These are phyloP conservation scores for Barnettozyma wickerhamii DNA, from an alignment of 805 yeast genomes.

Conservation along the genomic window DNA sequence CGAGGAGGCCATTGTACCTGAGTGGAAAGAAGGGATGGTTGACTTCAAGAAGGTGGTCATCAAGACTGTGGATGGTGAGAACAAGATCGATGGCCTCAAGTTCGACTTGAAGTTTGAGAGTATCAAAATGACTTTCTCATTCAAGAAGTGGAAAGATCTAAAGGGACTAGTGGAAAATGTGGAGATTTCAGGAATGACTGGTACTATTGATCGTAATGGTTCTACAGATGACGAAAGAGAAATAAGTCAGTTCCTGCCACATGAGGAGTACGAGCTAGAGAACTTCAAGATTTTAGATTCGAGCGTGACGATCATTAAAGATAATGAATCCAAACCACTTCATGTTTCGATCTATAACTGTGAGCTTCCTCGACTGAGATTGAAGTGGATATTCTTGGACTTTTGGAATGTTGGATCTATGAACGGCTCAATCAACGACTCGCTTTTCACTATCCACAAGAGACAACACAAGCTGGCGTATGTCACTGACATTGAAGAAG, in stretches of 20 bases:
- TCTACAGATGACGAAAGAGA: conserved; percentile 19
- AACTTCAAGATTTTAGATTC: conserved; percentile 49
- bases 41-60: conserved; percentile 70
- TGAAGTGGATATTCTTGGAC: conserved; percentile 57
- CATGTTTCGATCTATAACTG: conserved; percentile 60
- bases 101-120: conserved; percentile 79
- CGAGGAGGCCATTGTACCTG: conserved; percentile 88
- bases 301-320: conserved; percentile 33
- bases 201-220: conserved; percentile 65
- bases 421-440: conserved; percentile 70
- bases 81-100: conserved; percentile 71
- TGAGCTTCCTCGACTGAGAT: conserved; percentile 56
- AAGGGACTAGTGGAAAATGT: conserved; percentile 77
- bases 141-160: conserved; percentile 83
- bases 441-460: conserved; percentile 73
- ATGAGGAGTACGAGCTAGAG: conserved; percentile 36
- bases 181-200: conserved; percentile 78
- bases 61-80: conserved; percentile 63
- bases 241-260: conserved; percentile 27
- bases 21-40: conserved; percentile 85
- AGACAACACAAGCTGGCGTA: conserved; percentile 56
- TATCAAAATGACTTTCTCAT: conserved; percentile 72
- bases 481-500: conserved; percentile 33
- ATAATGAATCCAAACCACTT: conserved; percentile 15
- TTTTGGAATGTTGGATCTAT: conserved; percentile 65